Evolutionary conservation across 1,139 yeast genomes (phyloP), one percentile per base, ranked within the genome.

Genomic region (Yamadazyma dushanensis): DNA sequence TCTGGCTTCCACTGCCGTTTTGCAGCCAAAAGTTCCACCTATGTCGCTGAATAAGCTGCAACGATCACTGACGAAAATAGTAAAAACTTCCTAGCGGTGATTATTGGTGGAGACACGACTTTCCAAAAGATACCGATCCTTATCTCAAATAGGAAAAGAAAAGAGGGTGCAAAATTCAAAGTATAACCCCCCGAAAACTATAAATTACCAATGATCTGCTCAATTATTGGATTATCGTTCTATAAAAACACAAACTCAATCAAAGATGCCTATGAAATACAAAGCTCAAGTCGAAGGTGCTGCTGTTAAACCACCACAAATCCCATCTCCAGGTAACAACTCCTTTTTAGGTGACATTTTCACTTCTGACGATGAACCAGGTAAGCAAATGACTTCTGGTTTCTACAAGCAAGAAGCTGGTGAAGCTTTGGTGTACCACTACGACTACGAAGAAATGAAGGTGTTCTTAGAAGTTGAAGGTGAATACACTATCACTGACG

Each of bases 401-500:
- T 80, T 81, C 63, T 81, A 75, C 71, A 73, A 70, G 51, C 86
- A 80, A 61, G 82, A 78, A 56, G 65, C 67, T 44, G 87, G 87
- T 40, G 80, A 77, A 53, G 76, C 83, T 34, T 72, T 81, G 52
- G 84, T 76, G 16, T 81, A 80, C 70, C 61, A 66, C 38, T 81
- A 81, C 60, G 64, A 64, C 53, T 81, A 80, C 58, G 87, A 81
- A 53, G 88, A 81, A 63, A 79, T 78, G 83, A 81, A 81, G 62
- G 69, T 81, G 50, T 71, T 80, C 53, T 63, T 80, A 47, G 84
- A 79, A 54, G 80, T 76, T 39, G 78, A 71, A 53, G 87, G 87
- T 44, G 80, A 76, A 51, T 78, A 76, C 66, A 65, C 65, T 38
- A 67, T 81, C 47, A 53, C 76, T 36, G 88, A 81, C 49, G 86